Evolutionary conservation across 164 flowering plant species (phyloP).

Genomic region (Magnolia kwangsiensis): DNA sequence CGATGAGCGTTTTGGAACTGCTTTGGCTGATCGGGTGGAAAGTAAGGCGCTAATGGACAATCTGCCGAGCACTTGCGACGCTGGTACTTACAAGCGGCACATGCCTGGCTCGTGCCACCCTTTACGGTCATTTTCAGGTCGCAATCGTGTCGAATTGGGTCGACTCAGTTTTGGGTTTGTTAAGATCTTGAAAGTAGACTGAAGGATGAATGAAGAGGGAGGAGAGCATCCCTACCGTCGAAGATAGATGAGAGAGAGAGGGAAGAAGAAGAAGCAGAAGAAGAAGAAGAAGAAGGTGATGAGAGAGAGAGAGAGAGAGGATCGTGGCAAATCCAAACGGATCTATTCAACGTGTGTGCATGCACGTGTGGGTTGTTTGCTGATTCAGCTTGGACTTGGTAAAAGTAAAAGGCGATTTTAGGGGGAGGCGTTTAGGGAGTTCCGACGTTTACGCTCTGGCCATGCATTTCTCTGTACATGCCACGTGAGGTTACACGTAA

Average conservation of each 20-base stretch:
- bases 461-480: background rate
- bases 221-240: background rate
- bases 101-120: conserved; percentile 46
- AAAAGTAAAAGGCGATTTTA: background rate
- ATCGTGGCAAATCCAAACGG: background rate
- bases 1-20: conserved; percentile 52
- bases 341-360: background rate
- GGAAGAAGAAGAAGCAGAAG: background rate
- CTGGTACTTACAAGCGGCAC: conserved; percentile 72
- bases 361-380: background rate
- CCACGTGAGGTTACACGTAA: too few species aligned
- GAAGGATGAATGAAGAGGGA: background rate
- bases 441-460: background rate
- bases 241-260: background rate
- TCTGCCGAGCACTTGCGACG: conserved; percentile 49
- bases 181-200: too few species aligned
- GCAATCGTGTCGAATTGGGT: background rate
- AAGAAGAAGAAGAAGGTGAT: background rate
- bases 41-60: conserved; percentile 58
- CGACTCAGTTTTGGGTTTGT: too few species aligned
- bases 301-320: background rate
- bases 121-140: conserved; percentile 27
- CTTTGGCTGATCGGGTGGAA: conserved; percentile 40
- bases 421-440: background rate
- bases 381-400: background rate